phyloP scores from a whole-genome alignment of 2,329 filamentous ascomycete species.

The Xylaria sp. region DNA sequence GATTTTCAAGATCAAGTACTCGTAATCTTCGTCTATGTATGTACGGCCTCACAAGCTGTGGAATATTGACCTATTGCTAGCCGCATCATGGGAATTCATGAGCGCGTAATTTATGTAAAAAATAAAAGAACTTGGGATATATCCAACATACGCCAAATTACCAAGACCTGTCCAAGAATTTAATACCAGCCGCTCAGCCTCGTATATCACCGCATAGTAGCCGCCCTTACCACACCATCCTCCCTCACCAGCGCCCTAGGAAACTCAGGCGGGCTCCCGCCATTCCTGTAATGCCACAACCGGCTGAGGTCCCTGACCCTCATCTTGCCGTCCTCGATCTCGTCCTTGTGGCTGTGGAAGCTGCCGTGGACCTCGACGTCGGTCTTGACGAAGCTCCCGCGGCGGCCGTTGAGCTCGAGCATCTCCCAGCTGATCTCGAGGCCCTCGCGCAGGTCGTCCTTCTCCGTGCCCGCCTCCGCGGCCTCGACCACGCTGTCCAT shows the following conservation, averaged over 20 bases:
- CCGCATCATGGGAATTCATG: not conserved
- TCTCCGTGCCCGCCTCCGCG: slow-evolving; percentile 48
- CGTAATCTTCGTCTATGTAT: slow-evolving; percentile 5
- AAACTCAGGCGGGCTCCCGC: slow-evolving; percentile 51
- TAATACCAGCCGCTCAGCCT: not conserved
- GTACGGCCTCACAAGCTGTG: not conserved
- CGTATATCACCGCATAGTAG: slow-evolving; percentile 38
- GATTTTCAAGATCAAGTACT: slow-evolving; percentile 34
- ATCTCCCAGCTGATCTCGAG: slow-evolving; percentile 53
- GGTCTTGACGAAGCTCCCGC: slow-evolving; percentile 16
- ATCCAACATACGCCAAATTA: not conserved
- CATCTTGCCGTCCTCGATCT: slow-evolving; percentile 41
- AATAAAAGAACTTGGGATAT: not conserved
- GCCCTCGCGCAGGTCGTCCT: slow-evolving; percentile 48
- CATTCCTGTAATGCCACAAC: slow-evolving; percentile 66
- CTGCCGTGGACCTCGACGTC: slow-evolving; percentile 44
- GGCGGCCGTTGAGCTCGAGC: slow-evolving; percentile 28
- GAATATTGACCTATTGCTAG: not conserved
- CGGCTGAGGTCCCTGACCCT: slow-evolving; percentile 64
- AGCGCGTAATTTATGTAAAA: not conserved
- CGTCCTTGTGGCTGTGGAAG: slow-evolving; percentile 28
- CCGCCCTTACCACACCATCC: slow-evolving; percentile 43
- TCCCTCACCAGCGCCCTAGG: slow-evolving; percentile 39
- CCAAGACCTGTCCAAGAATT: not conserved
- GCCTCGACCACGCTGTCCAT: slow-evolving; percentile 61